These are phyloP conservation scores for Tylopilus vinaceipallidus DNA, from an alignment of 768 basidiomycete genomes.

Conservation along the genomic window DNA sequence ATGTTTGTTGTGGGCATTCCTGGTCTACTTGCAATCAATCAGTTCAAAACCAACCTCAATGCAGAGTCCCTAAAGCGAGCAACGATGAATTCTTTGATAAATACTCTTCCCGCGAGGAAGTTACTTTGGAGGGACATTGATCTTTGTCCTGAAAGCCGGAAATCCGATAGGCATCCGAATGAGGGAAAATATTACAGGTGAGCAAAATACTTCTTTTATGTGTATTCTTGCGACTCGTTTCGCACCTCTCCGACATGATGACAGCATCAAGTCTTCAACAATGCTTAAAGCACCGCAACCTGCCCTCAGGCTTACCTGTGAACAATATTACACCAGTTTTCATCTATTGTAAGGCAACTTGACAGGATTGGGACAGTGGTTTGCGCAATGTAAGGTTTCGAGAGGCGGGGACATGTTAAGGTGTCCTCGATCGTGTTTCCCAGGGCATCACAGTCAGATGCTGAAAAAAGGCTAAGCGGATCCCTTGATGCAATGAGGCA, in stretches of 20 bases:
- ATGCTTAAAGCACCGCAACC: conserved; percentile 21
- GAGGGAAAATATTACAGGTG: conserved; percentile 14
- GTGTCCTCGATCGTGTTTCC: conserved; percentile 14
- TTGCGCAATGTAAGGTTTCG: conserved; percentile 33
- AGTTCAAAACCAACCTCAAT: not conserved
- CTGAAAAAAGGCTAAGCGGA: conserved; percentile 11
- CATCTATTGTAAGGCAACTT: conserved; percentile 28
- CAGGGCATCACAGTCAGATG: conserved; percentile 20
- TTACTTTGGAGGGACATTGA: not conserved
- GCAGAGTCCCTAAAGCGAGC: conserved; percentile 25
- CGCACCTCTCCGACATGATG: no score
- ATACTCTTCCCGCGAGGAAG: not conserved
- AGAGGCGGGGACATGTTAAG: conserved; percentile 19
- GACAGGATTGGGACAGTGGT: conserved; percentile 30
- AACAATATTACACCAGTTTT: conserved; percentile 44
- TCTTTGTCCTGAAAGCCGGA: conserved; percentile 2
- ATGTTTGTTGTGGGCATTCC: conserved; percentile 30
- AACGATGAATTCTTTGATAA: conserved; percentile 11
- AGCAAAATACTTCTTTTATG: no score
- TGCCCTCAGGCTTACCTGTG: conserved; percentile 26
- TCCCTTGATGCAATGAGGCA: conserved; percentile 18
- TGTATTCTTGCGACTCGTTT: no score
- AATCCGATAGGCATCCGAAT: not conserved
- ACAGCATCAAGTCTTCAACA: conserved; percentile 39
- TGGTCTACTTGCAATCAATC: conserved; percentile 5